Percentiles rank a stretch among this genome's conserved stretches.
phyloP scores from a whole-genome alignment of 2,329 filamentous ascomycete genomes.

The Ophioceras dolichostomum region DNA sequence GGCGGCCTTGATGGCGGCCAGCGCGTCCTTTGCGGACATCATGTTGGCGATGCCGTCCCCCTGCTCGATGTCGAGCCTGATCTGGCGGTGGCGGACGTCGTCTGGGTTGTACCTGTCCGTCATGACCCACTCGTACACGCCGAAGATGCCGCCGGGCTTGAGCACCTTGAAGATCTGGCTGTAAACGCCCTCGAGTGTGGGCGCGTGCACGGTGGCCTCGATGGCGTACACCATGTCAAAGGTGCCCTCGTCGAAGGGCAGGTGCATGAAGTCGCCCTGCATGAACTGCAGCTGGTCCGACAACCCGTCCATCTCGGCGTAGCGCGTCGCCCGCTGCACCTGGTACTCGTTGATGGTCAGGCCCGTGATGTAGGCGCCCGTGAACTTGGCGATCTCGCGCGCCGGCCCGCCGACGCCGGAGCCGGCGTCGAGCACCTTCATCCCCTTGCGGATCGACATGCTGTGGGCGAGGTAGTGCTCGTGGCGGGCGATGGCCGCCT shows the following conservation, averaged over 20 bases:
- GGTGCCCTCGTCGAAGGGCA: constrained; percentile 67
- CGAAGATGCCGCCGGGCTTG: constrained; percentile 90
- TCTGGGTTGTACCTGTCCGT: constrained; percentile 87
- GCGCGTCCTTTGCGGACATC: constrained; percentile 68
- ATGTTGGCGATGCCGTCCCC: constrained; percentile 97
- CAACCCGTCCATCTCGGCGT: constrained; percentile 72
- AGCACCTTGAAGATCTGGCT: constrained; percentile 87
- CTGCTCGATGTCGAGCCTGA: constrained; percentile 91
- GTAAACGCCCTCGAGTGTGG: constrained; percentile 82
- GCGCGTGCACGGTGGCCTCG: constrained; percentile 91
- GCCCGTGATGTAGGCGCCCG: constrained; percentile 76
- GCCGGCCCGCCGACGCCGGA: constrained; percentile 94
- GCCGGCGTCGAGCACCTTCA: constrained; percentile 88
- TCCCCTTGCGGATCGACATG: constrained; percentile 74
- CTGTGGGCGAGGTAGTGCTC: constrained; percentile 93
- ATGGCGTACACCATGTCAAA: constrained; percentile 97
- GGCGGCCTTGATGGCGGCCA: constrained; percentile 71
- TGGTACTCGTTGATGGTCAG: constrained; percentile 99
- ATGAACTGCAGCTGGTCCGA: constrained; percentile 70
- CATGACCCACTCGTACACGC: constrained; percentile 99
- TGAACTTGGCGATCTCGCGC: constrained; percentile 92
- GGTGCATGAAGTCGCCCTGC: constrained; percentile 88
- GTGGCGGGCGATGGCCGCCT: constrained; percentile 85
- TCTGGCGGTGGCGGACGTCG: constrained; percentile 74
- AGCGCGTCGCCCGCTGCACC: constrained; percentile 78